Base-by-base conservation (phyloP, 1,139 yeast species). In the Suzukiozyma palmioleophila region DNA sequence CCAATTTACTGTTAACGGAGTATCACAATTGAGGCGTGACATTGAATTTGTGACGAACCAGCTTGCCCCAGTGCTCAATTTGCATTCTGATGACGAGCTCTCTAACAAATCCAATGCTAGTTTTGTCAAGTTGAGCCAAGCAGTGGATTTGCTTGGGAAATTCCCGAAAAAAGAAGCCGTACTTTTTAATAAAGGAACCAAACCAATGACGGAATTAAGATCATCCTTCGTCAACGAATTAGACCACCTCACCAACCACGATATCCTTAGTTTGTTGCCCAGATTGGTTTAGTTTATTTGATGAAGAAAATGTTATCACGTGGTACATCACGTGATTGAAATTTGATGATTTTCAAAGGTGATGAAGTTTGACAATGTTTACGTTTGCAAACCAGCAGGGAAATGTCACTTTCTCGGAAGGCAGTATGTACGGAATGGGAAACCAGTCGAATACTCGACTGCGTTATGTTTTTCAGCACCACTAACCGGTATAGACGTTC, bases 1-100 rank as follows among this genome's bases (percentile, higher is more conserved):
- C 54, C 74, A 69, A 46, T 88, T 88, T 59, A 74, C 73, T 33
- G 46, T 51, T 11, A 37, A 46, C 1, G 95, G 95, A 0, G 73
- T 80, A 1, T 49, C 51, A 7, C 90, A 84, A 52, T 64, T 88
- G 16, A 54, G 62, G 6, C 48, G 56, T 3, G 95, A 87, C 55
- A 63, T 82, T 29, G 56, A 60, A 1, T 68, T 69, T 29, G 45
- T 84, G n/a, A 66, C 71, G 47, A 52, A 57, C 2, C 47, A 61
- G 26, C 53, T 84, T 39, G 59, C 55, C 2, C 45, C 39, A 7
- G 48, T 47, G 8, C 50, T 68, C 21, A 47, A 47, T 39, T 56
- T 48, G 18, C 43, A 39, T 30, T 37, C 40, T 3, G 39, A 33
- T 10, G 38, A 35, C 3, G 45, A 44, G 2, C 54, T 48, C 39